Evolutionary conservation across 768 basidiomycete genomes (phyloP).

Genomic region (Agaricus blazei): DNA sequence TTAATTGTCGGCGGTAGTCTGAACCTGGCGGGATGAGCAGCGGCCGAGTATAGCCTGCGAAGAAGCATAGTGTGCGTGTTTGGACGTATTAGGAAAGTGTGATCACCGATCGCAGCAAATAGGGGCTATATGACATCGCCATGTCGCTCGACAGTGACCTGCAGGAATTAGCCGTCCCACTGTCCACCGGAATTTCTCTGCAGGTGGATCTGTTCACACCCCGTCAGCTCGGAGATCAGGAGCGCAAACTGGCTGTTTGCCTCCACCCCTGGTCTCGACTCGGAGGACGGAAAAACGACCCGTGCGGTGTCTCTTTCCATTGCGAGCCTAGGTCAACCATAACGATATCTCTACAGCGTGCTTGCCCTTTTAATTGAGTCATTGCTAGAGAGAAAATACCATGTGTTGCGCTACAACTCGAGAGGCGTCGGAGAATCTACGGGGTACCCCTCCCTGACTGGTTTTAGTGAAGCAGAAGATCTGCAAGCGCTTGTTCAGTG

Average conservation of each 20-base stretch:
- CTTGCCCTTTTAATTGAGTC: conserved; percentile 33
- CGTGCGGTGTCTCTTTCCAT: conserved; percentile 41
- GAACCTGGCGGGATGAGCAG: conserved; percentile 6
- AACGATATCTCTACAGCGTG: conserved; percentile 31
- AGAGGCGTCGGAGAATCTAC: conserved; percentile 73
- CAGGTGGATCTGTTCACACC: conserved; percentile 33
- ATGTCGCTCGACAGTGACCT: conserved; percentile 4
- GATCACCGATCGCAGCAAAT: too few relatives aligned
- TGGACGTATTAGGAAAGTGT: too few relatives aligned
- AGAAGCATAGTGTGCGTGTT: not conserved
- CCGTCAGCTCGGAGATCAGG: conserved; percentile 5
- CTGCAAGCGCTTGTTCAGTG: conserved; percentile 57
- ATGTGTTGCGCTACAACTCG: conserved; percentile 70
- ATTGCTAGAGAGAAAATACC: conserved; percentile 42
- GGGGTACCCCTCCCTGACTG: conserved; percentile 71
- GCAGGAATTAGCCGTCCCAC: not conserved
- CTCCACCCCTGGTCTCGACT: conserved; percentile 87
- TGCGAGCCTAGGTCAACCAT: conserved; percentile 11
- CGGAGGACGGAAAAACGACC: conserved; percentile 71
- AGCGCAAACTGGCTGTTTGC: conserved; percentile 56
- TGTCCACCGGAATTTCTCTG: conserved; percentile 38
- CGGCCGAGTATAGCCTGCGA: conserved; percentile 5
- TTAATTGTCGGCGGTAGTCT: conserved; percentile 13
- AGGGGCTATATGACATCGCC: not conserved
- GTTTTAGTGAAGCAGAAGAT: conserved; percentile 65